A percentile compares a stretch with the other conserved stretches of the same genome.
phyloP scores from a whole-genome alignment of 2,329 filamentous ascomycete genomes.

The Penicillium sp. region DNA sequence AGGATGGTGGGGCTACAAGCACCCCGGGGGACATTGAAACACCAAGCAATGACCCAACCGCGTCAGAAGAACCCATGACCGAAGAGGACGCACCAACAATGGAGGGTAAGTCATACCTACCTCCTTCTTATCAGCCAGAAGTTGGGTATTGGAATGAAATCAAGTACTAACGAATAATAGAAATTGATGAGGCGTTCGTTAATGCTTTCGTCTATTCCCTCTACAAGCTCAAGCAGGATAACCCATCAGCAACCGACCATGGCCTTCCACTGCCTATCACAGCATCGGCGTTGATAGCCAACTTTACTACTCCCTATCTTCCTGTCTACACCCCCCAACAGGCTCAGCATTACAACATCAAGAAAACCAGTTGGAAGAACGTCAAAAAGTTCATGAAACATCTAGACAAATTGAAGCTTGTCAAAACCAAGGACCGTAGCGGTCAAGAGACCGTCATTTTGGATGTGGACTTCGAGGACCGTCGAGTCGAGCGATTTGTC shows the following conservation, averaged over 20 bases:
- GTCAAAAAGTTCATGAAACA: conserved; percentile 68
- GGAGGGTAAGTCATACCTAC: conserved; percentile 47
- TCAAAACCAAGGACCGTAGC: conserved; percentile 64
- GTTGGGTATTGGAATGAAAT: background rate
- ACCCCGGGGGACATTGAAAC: conserved; percentile 9
- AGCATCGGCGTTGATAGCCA: conserved; percentile 62
- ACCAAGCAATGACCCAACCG: conserved; percentile 29
- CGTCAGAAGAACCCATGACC: conserved; percentile 34
- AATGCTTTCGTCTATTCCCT: conserved; percentile 64
- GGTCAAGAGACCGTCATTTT: conserved; percentile 62
- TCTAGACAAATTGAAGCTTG: conserved; percentile 61
- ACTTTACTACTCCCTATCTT: conserved; percentile 64
- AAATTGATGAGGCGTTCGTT: conserved; percentile 64
- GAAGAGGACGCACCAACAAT: conserved; percentile 54
- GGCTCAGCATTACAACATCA: conserved; percentile 60
- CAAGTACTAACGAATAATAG: conserved; percentile 39
- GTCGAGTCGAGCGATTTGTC: conserved; percentile 53
- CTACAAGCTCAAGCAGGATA: conserved; percentile 57
- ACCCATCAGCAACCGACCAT: conserved; percentile 51
- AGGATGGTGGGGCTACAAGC: conserved; percentile 25
- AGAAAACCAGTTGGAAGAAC: conserved; percentile 69
- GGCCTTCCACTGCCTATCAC: conserved; percentile 62
- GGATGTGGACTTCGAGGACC: conserved; percentile 63
- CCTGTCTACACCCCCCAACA: conserved; percentile 57
- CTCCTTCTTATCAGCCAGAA: background rate